phyloP scores from a whole-genome alignment of 2,329 filamentous ascomycete genomes.

The Pseudocercospora fijiensis region DNA sequence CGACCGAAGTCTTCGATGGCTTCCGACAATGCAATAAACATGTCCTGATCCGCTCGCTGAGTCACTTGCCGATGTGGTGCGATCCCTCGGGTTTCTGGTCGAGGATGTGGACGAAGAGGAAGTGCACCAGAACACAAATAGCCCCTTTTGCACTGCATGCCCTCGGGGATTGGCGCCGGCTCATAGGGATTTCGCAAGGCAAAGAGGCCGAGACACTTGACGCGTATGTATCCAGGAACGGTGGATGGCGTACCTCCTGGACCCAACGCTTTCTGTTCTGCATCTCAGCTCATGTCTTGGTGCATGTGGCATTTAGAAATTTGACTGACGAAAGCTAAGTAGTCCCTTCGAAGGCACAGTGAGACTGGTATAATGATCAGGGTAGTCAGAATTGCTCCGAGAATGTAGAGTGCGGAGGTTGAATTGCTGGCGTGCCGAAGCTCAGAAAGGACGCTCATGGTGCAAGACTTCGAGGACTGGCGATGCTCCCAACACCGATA shows the following conservation, averaged over 20 bases:
- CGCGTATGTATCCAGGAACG: conserved; percentile 67
- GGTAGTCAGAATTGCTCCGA: background rate
- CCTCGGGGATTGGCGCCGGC: conserved; percentile 55
- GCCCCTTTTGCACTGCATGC: conserved; percentile 56
- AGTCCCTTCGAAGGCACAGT: conserved; percentile 3
- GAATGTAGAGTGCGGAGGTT: background rate
- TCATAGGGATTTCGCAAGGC: conserved; percentile 68
- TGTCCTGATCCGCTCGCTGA: conserved; percentile 58
- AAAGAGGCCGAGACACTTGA: conserved; percentile 71
- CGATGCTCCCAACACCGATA: background rate
- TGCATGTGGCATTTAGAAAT: background rate
- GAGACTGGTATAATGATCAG: background rate
- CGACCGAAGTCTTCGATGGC: conserved; percentile 55
- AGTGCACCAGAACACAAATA: conserved; percentile 56
- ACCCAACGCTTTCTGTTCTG: conserved; percentile 58
- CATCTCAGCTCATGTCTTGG: background rate
- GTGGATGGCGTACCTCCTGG: conserved; percentile 79
- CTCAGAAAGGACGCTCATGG: background rate
- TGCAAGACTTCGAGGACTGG: background rate
- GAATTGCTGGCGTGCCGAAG: background rate
- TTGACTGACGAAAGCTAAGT: conserved; percentile 3
- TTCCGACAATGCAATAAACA: conserved; percentile 57
- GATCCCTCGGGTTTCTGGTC: conserved; percentile 70
- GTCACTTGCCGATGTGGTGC: conserved; percentile 77
- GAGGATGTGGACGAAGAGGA: conserved; percentile 60